Evolutionary conservation across 1,284 basidiomycete species (phyloP).

Genomic region (Gymnopus androsaceus): DNA sequence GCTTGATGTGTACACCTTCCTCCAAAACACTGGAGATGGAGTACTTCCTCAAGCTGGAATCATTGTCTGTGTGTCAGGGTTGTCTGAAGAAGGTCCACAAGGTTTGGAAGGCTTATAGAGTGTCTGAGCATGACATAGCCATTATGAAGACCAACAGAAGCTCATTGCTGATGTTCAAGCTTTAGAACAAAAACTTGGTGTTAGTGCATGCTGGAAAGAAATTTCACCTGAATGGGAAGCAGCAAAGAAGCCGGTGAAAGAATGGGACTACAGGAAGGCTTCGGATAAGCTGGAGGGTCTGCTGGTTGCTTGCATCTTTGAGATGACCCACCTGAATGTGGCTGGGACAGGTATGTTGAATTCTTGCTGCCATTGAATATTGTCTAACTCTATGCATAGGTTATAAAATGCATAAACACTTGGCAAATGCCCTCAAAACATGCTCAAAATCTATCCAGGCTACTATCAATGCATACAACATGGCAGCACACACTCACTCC

Average conservation of each 20-base stretch:
- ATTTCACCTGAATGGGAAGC: conserved; percentile 5
- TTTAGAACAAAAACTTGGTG: neutral
- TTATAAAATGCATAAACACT: conserved; percentile 16
- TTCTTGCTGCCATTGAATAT: too few relatives aligned
- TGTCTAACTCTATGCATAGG: conserved; percentile 7
- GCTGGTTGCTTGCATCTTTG: conserved; percentile 24
- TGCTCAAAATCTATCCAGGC: conserved; percentile 11
- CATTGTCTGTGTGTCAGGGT: neutral
- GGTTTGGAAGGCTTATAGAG: neutral
- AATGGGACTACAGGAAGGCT: conserved; percentile 3
- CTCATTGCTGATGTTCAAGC: conserved; percentile 1
- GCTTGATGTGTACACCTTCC: neutral
- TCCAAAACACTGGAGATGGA: conserved; percentile 23
- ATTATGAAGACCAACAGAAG: neutral
- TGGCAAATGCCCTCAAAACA: conserved; percentile 10
- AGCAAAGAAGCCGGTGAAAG: neutral
- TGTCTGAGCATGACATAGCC: neutral
- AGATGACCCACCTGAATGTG: conserved; percentile 30
- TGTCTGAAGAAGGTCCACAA: too few relatives aligned
- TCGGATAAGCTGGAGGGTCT: conserved; percentile 23
- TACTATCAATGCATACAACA: conserved; percentile 15
- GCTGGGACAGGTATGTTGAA: conserved; percentile 28
- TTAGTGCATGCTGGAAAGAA: conserved; percentile 6
- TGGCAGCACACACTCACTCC: conserved; percentile 9
- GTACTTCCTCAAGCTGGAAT: conserved; percentile 26